phyloP scores from a whole-genome alignment of 768 basidiomycete genomes.

The Termitomyces sp. region DNA sequence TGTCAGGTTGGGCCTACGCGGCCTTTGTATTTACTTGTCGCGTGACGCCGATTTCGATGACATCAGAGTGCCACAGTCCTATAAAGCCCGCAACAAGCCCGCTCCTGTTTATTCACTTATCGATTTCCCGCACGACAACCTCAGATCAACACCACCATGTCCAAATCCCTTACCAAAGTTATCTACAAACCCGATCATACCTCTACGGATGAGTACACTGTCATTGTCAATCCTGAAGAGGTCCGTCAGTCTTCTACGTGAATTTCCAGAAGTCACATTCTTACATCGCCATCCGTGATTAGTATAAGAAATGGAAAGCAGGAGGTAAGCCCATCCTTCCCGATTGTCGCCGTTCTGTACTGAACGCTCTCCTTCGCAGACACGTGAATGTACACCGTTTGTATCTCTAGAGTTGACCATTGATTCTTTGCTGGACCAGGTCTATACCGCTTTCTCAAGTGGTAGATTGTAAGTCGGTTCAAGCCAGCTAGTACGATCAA shows the following conservation, averaged over 20 bases:
- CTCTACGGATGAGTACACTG: conserved; percentile 67
- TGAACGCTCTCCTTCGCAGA: conserved; percentile 37
- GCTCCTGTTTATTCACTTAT: not conserved
- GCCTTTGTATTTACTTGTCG: conserved; percentile 16
- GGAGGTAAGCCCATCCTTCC: conserved; percentile 53
- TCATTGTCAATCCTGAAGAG: conserved; percentile 64
- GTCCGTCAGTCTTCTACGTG: conserved; percentile 38
- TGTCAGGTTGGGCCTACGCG: conserved; percentile 2
- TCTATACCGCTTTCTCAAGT: conserved; percentile 70
- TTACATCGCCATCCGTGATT: conserved; percentile 2
- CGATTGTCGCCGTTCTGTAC: conserved; percentile 15
- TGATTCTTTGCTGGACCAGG: conserved; percentile 30
- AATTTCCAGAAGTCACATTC: conserved; percentile 9
- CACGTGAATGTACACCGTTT: conserved; percentile 47
- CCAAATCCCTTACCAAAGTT: conserved; percentile 58
- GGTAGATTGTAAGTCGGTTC: conserved; percentile 64
- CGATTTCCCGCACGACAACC: conserved; percentile 8
- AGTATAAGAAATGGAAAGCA: conserved; percentile 78
- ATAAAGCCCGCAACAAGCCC: conserved; percentile 11
- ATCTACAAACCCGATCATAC: conserved; percentile 77
- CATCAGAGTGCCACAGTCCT: conserved; percentile 18
- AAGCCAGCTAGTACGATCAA: not conserved
- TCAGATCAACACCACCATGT: conserved; percentile 27
- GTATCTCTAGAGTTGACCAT: not conserved
- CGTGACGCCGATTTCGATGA: conserved; percentile 26